Percentiles rank a stretch among this genome's conserved stretches.
Conservation (phyloP, 345 rosid genomes). For the Passiflora organensis region DNA sequence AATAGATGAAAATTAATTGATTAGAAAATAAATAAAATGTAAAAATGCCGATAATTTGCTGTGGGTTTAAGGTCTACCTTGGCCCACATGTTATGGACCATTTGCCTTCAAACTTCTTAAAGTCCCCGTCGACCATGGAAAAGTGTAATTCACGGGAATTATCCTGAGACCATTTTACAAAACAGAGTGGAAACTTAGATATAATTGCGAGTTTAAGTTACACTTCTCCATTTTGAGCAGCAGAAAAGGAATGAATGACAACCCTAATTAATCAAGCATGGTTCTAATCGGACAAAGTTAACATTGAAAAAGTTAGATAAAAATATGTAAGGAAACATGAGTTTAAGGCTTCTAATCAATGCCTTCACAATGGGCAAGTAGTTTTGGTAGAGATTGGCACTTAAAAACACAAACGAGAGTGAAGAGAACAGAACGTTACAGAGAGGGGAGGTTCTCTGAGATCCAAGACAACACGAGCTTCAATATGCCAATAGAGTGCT, state of each 20-base stretch:
- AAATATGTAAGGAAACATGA: too few species aligned
- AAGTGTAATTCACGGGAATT: constrained; percentile 67
- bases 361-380: too few species aligned
- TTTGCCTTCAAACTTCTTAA: constrained; percentile 95
- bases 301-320: too few species aligned
- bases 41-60: neutral
- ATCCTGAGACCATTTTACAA: constrained; percentile 33
- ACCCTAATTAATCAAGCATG: too few species aligned
- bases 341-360: too few species aligned
- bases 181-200: constrained; percentile 1
- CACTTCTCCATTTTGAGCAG: too few species aligned
- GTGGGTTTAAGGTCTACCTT: constrained; percentile 38
- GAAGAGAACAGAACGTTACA: constrained; percentile 23
- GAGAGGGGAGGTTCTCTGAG: constrained; percentile 65
- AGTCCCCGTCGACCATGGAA: constrained; percentile 97
- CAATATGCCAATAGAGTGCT: constrained; percentile 95
- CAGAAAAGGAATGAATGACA: too few species aligned
- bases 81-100: constrained; percentile 74
- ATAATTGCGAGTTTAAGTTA: neutral
- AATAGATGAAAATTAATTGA: neutral
- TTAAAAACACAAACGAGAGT: neutral
- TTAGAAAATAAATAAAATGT: constrained; percentile 1
- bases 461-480: constrained; percentile 94
- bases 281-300: too few species aligned
- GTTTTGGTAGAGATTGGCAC: too few species aligned